A percentile compares a stretch with the other conserved stretches of the same genome.
Evolutionary conservation across 2,329 filamentous ascomycete species (phyloP).

Genomic region (Chaetomium olivaceum): DNA sequence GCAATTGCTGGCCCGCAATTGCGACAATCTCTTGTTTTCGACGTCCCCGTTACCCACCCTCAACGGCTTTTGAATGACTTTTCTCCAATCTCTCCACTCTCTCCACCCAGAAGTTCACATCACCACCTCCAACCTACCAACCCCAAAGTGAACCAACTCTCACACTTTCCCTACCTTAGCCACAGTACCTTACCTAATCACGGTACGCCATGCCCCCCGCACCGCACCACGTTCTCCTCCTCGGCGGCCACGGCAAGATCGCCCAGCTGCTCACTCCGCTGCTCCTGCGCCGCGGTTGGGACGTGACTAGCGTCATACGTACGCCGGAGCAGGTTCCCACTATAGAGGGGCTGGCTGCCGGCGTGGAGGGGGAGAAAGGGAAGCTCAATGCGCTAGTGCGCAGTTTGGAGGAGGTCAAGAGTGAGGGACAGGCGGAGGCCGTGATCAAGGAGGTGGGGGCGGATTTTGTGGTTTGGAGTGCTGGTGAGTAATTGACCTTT

Average conservation of each 20-base stretch:
- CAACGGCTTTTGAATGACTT: background rate
- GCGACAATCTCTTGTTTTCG: background rate
- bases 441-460: slow-evolving; percentile 62
- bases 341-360: slow-evolving; percentile 60
- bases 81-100: background rate
- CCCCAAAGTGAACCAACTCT: background rate
- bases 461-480: slow-evolving; percentile 69
- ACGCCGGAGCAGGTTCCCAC: slow-evolving; percentile 65
- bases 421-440: slow-evolving; percentile 58
- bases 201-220: background rate
- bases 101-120: background rate
- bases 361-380: slow-evolving; percentile 47
- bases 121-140: no score
- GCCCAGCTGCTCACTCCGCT: slow-evolving; percentile 73
- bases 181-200: no score
- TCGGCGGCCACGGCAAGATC: slow-evolving; percentile 81
- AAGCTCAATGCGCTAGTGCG: slow-evolving; percentile 68
- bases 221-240: slow-evolving; percentile 62
- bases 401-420: slow-evolving; percentile 71
- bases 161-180: no score
- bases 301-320: slow-evolving; percentile 76
- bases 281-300: slow-evolving; percentile 72
- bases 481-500: slow-evolving; percentile 47
- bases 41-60: background rate
- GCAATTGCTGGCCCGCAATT: background rate